These are phyloP conservation scores for Microcera coccophila DNA, from an alignment of 2,329 filamentous ascomycete genomes.

Conservation along the genomic window DNA sequence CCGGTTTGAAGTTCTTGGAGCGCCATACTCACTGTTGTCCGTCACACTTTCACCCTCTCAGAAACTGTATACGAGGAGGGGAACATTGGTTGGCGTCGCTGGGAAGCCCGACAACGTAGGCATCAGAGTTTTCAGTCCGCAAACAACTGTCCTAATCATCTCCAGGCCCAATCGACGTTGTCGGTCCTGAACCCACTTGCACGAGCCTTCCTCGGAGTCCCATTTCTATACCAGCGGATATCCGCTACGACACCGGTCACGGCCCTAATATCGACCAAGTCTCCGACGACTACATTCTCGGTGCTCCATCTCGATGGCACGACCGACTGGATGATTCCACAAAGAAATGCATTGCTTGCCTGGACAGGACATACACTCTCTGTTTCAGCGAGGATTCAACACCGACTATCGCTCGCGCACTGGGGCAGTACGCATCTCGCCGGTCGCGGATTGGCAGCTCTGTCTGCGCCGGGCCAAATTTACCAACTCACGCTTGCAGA, in stretches of 20 bases:
- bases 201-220: conserved; percentile 76
- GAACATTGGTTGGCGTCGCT: conserved; percentile 83
- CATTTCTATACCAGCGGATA: conserved; percentile 91
- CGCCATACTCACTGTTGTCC: conserved; percentile 89
- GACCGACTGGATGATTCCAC: conserved; percentile 90
- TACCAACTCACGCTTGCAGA: conserved; percentile 78
- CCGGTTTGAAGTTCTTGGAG: conserved; percentile 86
- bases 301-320: conserved; percentile 88
- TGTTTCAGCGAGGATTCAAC: conserved; percentile 71
- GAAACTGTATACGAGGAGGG: conserved; percentile 85
- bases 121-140: neutral
- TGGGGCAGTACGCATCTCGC: conserved; percentile 91
- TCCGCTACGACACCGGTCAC: conserved; percentile 84
- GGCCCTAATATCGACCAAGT: conserved; percentile 83
- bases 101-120: conserved; percentile 85
- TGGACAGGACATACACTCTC: conserved; percentile 90
- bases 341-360: conserved; percentile 83
- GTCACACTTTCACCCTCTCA: conserved; percentile 91
- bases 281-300: conserved; percentile 79
- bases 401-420: conserved; percentile 70
- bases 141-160: conserved; percentile 1
- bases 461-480: conserved; percentile 82
- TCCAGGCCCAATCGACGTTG: conserved; percentile 79
- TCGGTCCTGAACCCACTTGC: conserved; percentile 80
- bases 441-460: conserved; percentile 78